Conservation (phyloP, 1,284 basidiomycete species). For the Gomphus bonarii region DNA sequence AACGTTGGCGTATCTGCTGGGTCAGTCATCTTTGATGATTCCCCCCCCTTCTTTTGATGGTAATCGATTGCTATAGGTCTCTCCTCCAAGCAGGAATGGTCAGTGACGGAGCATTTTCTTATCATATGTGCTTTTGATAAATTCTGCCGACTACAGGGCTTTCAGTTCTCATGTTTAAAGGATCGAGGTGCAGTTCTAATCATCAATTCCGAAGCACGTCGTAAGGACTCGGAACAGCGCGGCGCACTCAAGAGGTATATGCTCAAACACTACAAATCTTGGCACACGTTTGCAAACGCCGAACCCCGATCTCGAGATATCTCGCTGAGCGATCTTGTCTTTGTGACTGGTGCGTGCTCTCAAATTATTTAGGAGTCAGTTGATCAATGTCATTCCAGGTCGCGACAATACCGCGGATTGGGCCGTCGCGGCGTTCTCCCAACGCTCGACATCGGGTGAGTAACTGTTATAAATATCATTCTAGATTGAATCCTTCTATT, state of each 20-base stretch:
- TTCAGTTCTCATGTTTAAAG: slow-evolving; percentile 7
- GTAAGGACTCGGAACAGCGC: slow-evolving; percentile 2
- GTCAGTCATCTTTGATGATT: neutral
- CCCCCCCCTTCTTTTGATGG: neutral
- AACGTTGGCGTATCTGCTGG: slow-evolving; percentile 3
- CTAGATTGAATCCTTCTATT: neutral
- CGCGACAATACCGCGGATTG: slow-evolving; percentile 11
- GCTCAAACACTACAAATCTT: slow-evolving; percentile 7
- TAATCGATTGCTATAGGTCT: neutral
- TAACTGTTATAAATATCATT: neutral
- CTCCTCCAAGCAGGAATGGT: slow-evolving; percentile 9
- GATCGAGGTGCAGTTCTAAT: slow-evolving; percentile 10
- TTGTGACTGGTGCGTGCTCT: slow-evolving; percentile 8
- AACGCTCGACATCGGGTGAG: slow-evolving; percentile 3
- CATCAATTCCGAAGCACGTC: slow-evolving; percentile 9
- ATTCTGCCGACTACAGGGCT: neutral
- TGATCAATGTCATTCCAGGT: neutral
- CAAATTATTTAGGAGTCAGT: neutral
- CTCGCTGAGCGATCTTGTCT: slow-evolving; percentile 6
- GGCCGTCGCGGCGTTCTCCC: slow-evolving; percentile 7
- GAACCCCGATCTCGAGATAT: slow-evolving; percentile 5
- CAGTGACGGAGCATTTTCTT: neutral
- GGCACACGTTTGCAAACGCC: slow-evolving; percentile 6
- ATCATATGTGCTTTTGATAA: neutral
- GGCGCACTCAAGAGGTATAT: slow-evolving; percentile 8